Conservation (phyloP, 371 early-diverging fungal genomes). For the Dichotomocladium elegans region DNA sequence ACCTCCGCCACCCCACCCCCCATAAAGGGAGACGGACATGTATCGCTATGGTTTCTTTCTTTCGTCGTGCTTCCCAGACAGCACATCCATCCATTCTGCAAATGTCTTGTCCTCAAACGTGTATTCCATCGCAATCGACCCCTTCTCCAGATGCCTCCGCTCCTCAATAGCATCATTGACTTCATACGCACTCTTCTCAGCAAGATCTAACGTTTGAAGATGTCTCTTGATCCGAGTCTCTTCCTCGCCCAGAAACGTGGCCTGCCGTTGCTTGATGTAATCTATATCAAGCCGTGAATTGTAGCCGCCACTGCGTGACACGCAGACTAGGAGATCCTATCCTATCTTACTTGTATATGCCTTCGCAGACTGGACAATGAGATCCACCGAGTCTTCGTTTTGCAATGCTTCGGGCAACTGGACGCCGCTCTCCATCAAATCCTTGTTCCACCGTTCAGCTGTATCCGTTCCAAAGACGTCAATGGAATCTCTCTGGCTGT, state of each 20-base stretch:
- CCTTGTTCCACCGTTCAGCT: neutral
- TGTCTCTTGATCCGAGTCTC: neutral
- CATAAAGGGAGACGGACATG: too few relatives aligned
- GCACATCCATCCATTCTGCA: slow-evolving; percentile 5
- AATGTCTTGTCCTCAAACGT: slow-evolving; percentile 3
- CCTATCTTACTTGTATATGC: slow-evolving; percentile 2
- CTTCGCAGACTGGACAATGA: neutral
- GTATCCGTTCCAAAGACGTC: neutral
- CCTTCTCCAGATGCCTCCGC: slow-evolving; percentile 1
- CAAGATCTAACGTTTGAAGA: neutral
- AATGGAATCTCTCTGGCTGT: neutral
- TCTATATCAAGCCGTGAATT: too few relatives aligned
- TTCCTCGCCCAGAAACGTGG: neutral
- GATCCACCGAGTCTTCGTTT: slow-evolving; percentile 3
- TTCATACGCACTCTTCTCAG: neutral
- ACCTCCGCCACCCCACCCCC: too few relatives aligned
- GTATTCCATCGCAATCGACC: slow-evolving; percentile 5
- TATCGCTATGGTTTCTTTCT: too few relatives aligned
- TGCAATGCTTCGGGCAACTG: neutral
- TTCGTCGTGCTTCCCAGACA: too few relatives aligned
- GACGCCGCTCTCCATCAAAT: neutral
- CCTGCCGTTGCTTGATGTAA: neutral
- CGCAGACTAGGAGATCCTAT: too few relatives aligned
- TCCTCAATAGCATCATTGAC: slow-evolving; percentile 1
- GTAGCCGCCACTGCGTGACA: too few relatives aligned